phyloP scores from a whole-genome alignment of 2,329 filamentous ascomycete genomes.

The Curvularia sp. region DNA sequence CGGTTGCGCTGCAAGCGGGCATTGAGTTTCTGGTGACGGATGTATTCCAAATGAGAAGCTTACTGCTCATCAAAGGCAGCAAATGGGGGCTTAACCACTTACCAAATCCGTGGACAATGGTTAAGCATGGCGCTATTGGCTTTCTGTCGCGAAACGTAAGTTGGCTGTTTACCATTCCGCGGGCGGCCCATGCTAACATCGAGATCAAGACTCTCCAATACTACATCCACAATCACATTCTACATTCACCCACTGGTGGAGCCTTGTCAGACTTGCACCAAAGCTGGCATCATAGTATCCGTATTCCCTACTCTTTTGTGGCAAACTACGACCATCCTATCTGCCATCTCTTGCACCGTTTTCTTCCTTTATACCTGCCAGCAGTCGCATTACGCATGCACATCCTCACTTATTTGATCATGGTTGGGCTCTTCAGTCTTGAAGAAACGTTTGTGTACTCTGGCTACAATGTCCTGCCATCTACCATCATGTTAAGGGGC shows the following conservation, averaged over 20 bases:
- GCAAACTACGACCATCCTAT: slow-evolving; percentile 73
- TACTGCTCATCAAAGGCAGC: slow-evolving; percentile 65
- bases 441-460: slow-evolving; percentile 73
- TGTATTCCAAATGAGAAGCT: slow-evolving; percentile 61
- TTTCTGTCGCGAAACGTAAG: slow-evolving; percentile 65
- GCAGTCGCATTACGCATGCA: slow-evolving; percentile 71
- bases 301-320: slow-evolving; percentile 66
- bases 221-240: slow-evolving; percentile 72
- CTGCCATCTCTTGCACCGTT: slow-evolving; percentile 67
- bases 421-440: slow-evolving; percentile 67
- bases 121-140: slow-evolving; percentile 61
- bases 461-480: slow-evolving; percentile 69
- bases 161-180: slow-evolving; percentile 3
- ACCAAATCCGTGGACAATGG: slow-evolving; percentile 68
- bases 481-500: slow-evolving; percentile 62
- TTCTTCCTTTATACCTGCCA: slow-evolving; percentile 71
- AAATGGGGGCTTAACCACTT: slow-evolving; percentile 66
- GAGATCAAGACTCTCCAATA: slow-evolving; percentile 70
- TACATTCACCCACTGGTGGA: slow-evolving; percentile 62
- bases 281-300: slow-evolving; percentile 65
- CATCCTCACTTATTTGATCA: slow-evolving; percentile 73
- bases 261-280: slow-evolving; percentile 53
- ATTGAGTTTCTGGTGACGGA: slow-evolving; percentile 64
- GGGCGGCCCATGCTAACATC: slow-evolving; percentile 18
- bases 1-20: slow-evolving; percentile 60